A percentile compares a stretch with the other conserved stretches of the same genome.
Conservation (phyloP, 2,329 filamentous ascomycete genomes). For the Colletotrichum eremochloae region DNA sequence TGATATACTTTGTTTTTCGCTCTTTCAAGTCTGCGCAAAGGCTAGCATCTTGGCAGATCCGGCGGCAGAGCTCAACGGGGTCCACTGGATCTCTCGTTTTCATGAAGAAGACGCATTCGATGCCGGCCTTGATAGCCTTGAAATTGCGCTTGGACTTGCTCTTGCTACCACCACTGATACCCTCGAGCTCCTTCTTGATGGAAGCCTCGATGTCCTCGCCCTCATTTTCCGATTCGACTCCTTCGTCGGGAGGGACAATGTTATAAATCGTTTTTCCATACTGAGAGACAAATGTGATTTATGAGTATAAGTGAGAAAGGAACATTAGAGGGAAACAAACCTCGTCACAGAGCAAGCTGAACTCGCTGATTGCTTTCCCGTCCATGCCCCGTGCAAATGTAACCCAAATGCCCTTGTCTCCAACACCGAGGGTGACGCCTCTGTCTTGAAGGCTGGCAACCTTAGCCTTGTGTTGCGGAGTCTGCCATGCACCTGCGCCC, state of each 20-base stretch:
- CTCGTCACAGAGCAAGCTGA: slow-evolving; percentile 75
- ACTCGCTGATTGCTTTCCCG: slow-evolving; percentile 75
- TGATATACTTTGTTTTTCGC: slow-evolving; percentile 69
- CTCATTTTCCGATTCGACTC: slow-evolving; percentile 56
- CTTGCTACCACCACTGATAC: slow-evolving; percentile 61
- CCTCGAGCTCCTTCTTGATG: slow-evolving; percentile 78
- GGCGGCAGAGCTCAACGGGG: slow-evolving; percentile 65
- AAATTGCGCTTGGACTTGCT: slow-evolving; percentile 62
- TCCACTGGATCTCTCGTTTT: slow-evolving; percentile 68
- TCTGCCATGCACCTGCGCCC: slow-evolving; percentile 71
- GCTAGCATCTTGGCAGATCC: slow-evolving; percentile 68
- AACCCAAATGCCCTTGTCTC: slow-evolving; percentile 82
- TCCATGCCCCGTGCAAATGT: slow-evolving; percentile 82
- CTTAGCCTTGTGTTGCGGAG: slow-evolving; percentile 69
- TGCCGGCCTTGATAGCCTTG: slow-evolving; percentile 64
- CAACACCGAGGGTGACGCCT: slow-evolving; percentile 69
- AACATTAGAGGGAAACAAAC: slow-evolving; percentile 56
- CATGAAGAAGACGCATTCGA: slow-evolving; percentile 76
- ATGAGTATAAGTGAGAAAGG: neutral
- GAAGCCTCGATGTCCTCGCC: slow-evolving; percentile 78
- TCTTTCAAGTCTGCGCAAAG: slow-evolving; percentile 56
- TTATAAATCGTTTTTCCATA: slow-evolving; percentile 75
- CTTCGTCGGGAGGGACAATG: slow-evolving; percentile 56
- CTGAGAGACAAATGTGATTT: slow-evolving; percentile 54
- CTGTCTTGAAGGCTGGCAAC: slow-evolving; percentile 56